A percentile compares a stretch with the other conserved stretches of the same genome.
These are phyloP conservation scores for Gossypium schwendimanii DNA, from an alignment of 441 rosid genomes.

Conservation along the genomic window DNA sequence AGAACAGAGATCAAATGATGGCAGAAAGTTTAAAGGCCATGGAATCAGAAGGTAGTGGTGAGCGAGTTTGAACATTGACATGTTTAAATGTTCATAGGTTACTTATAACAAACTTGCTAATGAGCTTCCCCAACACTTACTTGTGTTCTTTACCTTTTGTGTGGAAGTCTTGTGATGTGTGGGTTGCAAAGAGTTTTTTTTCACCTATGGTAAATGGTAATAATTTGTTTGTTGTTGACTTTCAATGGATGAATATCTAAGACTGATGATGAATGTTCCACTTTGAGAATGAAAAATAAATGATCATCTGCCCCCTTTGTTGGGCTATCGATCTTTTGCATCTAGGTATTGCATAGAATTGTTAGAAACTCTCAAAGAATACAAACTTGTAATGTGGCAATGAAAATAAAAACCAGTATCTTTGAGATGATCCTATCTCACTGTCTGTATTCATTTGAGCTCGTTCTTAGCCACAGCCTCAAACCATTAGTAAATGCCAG, in stretches of 20 bases:
- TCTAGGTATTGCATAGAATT: not conserved
- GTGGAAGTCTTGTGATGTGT: not conserved
- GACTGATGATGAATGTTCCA: not conserved
- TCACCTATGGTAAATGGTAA: not conserved
- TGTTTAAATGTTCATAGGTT: conserved; percentile 6
- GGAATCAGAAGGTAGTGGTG: conserved; percentile 46
- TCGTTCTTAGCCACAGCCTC: not conserved
- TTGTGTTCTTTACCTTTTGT: not conserved
- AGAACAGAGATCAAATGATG: conserved; percentile 57
- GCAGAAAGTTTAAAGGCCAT: conserved; percentile 54
- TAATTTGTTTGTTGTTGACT: not conserved
- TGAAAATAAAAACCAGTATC: not conserved
- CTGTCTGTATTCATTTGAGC: not conserved
- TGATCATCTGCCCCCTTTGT: not conserved
- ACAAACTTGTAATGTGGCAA: not conserved
- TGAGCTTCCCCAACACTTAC: conserved; percentile 1
- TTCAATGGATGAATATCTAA: not conserved
- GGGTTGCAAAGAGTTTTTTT: not conserved
- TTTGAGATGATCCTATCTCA: not conserved
- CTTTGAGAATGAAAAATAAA: not conserved
- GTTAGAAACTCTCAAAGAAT: not conserved
- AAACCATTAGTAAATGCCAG: not conserved
- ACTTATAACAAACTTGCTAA: not conserved
- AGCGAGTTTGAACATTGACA: conserved; percentile 30
- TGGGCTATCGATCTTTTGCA: not conserved